These are phyloP conservation scores for Crucibulum laeve DNA, from an alignment of 768 basidiomycete species.

Conservation along the genomic window DNA sequence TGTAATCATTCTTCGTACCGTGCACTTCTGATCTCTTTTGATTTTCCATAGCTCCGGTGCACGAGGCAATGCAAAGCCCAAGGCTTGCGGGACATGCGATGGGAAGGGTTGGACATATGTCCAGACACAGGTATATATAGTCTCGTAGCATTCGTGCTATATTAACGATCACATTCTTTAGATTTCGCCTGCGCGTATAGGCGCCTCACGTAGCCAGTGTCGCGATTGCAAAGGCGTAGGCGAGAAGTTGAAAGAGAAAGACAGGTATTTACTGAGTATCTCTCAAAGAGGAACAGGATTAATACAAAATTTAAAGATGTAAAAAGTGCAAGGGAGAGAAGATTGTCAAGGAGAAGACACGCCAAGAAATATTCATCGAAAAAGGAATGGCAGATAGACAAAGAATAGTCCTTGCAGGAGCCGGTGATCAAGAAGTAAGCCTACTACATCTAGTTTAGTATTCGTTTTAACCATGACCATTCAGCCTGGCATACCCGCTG, in stretches of 20 bases:
- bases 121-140: conserved; percentile 45
- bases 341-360: conserved; percentile 82
- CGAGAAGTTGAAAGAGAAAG: conserved; percentile 76
- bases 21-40: conserved; percentile 7
- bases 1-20: conserved; percentile 5
- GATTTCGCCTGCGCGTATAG: conserved; percentile 42
- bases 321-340: conserved; percentile 93
- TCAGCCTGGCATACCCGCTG: conserved; percentile 82
- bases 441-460: neutral
- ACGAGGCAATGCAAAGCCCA: conserved; percentile 79
- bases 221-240: conserved; percentile 68
- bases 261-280: conserved; percentile 46
- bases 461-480: conserved; percentile 3
- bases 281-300: neutral
- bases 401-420: conserved; percentile 84
- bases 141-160: neutral
- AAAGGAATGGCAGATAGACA: conserved; percentile 83
- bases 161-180: conserved; percentile 11
- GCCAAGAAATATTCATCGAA: conserved; percentile 83
- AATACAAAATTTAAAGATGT: conserved; percentile 49
- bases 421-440: conserved; percentile 84
- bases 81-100: conserved; percentile 73
- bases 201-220: conserved; percentile 53
- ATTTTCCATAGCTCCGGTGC: conserved; percentile 63
- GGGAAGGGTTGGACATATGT: conserved; percentile 76